These are phyloP conservation scores for Neurospora tetraspora DNA, from an alignment of 495 filamentous ascomycete species.

Conservation along the genomic window DNA sequence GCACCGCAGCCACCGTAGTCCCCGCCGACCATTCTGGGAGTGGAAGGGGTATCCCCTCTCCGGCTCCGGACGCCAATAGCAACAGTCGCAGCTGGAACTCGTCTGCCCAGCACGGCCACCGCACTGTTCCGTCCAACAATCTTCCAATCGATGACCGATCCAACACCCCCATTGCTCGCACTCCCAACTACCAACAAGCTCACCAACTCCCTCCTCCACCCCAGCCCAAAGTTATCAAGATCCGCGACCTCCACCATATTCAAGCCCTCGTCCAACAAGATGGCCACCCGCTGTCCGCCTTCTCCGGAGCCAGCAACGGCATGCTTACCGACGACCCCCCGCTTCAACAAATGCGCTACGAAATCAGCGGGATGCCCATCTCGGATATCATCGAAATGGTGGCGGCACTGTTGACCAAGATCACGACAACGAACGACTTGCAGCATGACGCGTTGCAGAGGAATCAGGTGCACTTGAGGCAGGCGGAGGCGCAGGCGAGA, in stretches of 20 bases:
- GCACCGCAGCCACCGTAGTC: conserved; percentile 21
- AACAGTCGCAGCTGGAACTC: background rate
- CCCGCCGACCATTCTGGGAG: conserved; percentile 3
- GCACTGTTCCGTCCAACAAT: background rate
- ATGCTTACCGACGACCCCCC: conserved; percentile 35
- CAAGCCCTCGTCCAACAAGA: conserved; percentile 78
- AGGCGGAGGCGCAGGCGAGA: conserved; percentile 30
- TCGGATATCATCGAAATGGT: conserved; percentile 99
- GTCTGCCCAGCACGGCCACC: background rate
- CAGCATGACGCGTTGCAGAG: conserved; percentile 65
- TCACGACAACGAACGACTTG: conserved; percentile 90
- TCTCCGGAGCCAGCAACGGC: conserved; percentile 26
- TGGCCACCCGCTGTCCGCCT: conserved; percentile 31
- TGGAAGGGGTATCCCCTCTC: conserved; percentile 44
- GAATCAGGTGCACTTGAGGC: conserved; percentile 37
- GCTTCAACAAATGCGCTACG: conserved; percentile 57
- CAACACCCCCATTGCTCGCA: conserved; percentile 5
- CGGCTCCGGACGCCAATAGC: conserved; percentile 40
- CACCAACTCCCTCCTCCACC: background rate
- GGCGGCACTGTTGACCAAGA: conserved; percentile 93
- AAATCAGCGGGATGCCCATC: conserved; percentile 97
- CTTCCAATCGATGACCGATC: conserved; percentile 3
- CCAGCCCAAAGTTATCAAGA: conserved; percentile 38
- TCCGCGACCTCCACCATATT: conserved; percentile 80
- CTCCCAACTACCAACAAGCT: background rate